phyloP scores from a whole-genome alignment of 1,139 yeast genomes.

The Debaryomycetaceae sp. region DNA sequence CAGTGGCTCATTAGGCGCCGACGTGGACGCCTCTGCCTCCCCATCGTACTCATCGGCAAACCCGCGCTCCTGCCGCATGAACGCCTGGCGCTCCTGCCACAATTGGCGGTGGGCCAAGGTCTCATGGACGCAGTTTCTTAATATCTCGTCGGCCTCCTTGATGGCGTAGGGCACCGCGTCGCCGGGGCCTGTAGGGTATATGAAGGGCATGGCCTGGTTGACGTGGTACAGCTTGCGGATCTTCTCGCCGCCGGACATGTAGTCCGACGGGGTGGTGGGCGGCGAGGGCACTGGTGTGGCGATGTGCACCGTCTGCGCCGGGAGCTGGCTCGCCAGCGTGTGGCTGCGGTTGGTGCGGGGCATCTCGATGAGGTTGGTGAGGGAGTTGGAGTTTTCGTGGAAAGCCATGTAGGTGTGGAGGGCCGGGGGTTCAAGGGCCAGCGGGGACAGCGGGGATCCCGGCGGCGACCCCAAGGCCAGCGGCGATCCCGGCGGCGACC shows the following conservation, averaged over 20 bases:
- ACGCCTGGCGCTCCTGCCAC: conserved; percentile 65
- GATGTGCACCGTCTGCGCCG: conserved; percentile 66
- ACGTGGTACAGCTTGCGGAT: conserved; percentile 72
- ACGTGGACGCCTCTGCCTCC: conserved; percentile 7
- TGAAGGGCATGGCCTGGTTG: conserved; percentile 73
- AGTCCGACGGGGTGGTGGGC: conserved; percentile 58
- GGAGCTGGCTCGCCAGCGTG: conserved; percentile 50
- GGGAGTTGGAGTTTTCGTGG: conserved; percentile 42
- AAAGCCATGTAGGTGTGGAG: conserved; percentile 39
- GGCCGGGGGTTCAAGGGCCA: too few species aligned
- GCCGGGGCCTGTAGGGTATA: conserved; percentile 50
- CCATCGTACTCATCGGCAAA: conserved; percentile 32
- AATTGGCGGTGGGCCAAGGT: conserved; percentile 64
- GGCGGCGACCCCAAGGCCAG: too few species aligned
- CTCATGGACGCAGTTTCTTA: conserved; percentile 58
- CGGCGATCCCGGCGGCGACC: too few species aligned
- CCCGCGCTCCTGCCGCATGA: conserved; percentile 77
- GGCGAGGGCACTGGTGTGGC: conserved; percentile 93
- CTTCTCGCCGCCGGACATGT: conserved; percentile 57
- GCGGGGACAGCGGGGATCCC: too few species aligned
- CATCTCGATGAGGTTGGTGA: conserved; percentile 55
- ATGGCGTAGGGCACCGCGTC: conserved; percentile 65
- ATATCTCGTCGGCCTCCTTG: conserved; percentile 64
- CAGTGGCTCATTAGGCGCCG: conserved; percentile 9
- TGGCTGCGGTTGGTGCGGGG: conserved; percentile 56